Percentiles rank a stretch among this genome's conserved stretches.
These are phyloP conservation scores for Ustilago tritici DNA, from an alignment of 1,284 basidiomycete species.

Conservation along the genomic window DNA sequence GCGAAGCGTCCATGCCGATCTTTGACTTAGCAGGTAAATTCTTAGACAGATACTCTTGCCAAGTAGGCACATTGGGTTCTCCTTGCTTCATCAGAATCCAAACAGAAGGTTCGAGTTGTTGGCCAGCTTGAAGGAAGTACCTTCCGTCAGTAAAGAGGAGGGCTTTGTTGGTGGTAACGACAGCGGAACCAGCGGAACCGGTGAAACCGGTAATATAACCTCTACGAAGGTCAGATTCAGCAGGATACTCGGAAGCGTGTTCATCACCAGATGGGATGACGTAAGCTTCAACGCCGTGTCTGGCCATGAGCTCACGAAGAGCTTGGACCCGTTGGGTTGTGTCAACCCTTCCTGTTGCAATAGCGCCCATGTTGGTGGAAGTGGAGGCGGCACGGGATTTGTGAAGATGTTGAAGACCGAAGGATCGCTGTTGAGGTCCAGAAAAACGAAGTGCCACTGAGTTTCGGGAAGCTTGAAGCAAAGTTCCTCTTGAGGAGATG, in stretches of 20 bases:
- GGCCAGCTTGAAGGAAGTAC: constrained; percentile 90
- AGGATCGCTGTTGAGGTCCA: constrained; percentile 25
- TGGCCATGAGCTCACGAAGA: constrained; percentile 58
- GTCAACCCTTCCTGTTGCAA: constrained; percentile 61
- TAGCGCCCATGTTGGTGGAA: constrained; percentile 59
- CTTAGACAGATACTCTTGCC: constrained; percentile 73
- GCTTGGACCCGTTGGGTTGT: constrained; percentile 58
- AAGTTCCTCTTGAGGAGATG: constrained; percentile 17
- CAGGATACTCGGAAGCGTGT: constrained; percentile 88
- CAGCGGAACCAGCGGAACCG: constrained; percentile 86
- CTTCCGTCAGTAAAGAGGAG: constrained; percentile 91
- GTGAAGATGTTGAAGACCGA: constrained; percentile 38
- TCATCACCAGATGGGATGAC: constrained; percentile 70
- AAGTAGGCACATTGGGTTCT: constrained; percentile 82
- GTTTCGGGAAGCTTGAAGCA: constrained; percentile 24
- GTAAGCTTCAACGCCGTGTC: constrained; percentile 61
- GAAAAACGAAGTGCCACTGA: constrained; percentile 22
- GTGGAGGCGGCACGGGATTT: constrained; percentile 18
- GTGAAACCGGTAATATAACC: constrained; percentile 91
- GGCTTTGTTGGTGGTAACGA: constrained; percentile 75
- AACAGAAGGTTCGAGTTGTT: constrained; percentile 84
- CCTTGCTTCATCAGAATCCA: constrained; percentile 94
- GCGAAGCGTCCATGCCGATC: constrained; percentile 65
- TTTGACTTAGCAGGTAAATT: constrained; percentile 47
- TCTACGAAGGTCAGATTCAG: constrained; percentile 78